Conservation (phyloP, 306 rosid species). For the Cucumis melo region DNA sequence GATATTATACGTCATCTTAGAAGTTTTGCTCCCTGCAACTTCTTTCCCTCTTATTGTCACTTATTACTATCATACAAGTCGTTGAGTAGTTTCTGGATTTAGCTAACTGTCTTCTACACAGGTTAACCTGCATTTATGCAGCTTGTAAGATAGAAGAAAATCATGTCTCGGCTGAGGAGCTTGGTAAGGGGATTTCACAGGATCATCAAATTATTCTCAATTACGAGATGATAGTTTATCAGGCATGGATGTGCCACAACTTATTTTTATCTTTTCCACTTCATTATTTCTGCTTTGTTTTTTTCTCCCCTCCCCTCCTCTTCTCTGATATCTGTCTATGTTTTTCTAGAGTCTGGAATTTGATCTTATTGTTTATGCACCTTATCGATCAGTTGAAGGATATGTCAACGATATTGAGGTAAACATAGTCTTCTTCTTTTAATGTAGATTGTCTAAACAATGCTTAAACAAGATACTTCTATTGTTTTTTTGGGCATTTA, state of each 20-base stretch:
- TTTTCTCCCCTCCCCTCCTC: slow-evolving; percentile 1
- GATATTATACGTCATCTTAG: not conserved
- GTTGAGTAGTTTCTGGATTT: not conserved
- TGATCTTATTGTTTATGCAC: slow-evolving; percentile 90
- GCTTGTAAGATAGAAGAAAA: slow-evolving; percentile 99
- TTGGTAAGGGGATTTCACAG: slow-evolving; percentile 97
- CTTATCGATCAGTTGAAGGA: slow-evolving; percentile 76
- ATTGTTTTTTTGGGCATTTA: not conserved
- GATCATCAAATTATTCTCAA: slow-evolving; percentile 99
- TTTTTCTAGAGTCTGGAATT: slow-evolving; percentile 65
- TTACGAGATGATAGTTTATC: slow-evolving; percentile 95
- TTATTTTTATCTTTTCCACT: slow-evolving; percentile 9
- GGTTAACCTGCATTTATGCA: slow-evolving; percentile 95
- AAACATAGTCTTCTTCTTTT: not conserved
- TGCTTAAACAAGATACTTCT: not conserved
- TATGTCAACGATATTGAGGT: slow-evolving; percentile 72
- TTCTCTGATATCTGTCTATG: slow-evolving; percentile 13
- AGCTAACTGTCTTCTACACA: slow-evolving; percentile 18
- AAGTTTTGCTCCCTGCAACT: not conserved
- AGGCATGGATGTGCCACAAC: slow-evolving; percentile 70
- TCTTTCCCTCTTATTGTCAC: not conserved
- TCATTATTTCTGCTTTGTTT: not conserved
- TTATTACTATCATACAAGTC: not conserved
- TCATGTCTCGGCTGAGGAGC: slow-evolving; percentile 99
- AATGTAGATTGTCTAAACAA: not conserved